Evolutionary conservation across 257 asterid species (phyloP).

Genomic region (Solanum peruvianum): DNA sequence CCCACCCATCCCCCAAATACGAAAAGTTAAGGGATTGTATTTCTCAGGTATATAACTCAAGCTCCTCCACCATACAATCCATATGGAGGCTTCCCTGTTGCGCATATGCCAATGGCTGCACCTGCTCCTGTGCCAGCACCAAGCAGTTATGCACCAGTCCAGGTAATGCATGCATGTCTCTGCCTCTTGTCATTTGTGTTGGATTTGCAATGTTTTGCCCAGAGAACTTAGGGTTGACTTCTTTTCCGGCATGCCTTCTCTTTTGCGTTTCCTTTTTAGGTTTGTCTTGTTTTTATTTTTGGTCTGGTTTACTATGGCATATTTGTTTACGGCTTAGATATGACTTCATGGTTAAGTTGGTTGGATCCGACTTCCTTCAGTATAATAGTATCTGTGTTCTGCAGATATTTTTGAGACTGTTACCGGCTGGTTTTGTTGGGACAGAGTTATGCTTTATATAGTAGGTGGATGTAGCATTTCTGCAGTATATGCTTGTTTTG

Average conservation of each 20-base stretch:
- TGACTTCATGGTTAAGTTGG: background rate
- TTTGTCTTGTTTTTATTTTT: background rate
- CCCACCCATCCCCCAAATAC: background rate
- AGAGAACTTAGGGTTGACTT: background rate
- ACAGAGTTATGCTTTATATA: background rate
- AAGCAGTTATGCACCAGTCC: constrained; percentile 88
- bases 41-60: constrained; percentile 77
- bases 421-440: background rate
- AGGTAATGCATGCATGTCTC: constrained; percentile 32
- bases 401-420: background rate
- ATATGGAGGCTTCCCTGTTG: constrained; percentile 80
- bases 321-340: background rate
- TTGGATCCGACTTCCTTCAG: background rate
- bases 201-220: background rate
- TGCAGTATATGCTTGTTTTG: background rate
- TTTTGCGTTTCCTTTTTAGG: background rate
- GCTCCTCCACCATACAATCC: constrained; percentile 96
- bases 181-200: background rate
- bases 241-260: background rate
- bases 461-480: background rate
- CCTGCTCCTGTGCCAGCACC: constrained; percentile 89
- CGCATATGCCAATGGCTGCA: constrained; percentile 74
- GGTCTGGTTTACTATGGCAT: background rate
- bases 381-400: background rate
- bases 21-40: background rate